Conservation (phyloP, 768 basidiomycete species). For the Leccinum arenicola region DNA sequence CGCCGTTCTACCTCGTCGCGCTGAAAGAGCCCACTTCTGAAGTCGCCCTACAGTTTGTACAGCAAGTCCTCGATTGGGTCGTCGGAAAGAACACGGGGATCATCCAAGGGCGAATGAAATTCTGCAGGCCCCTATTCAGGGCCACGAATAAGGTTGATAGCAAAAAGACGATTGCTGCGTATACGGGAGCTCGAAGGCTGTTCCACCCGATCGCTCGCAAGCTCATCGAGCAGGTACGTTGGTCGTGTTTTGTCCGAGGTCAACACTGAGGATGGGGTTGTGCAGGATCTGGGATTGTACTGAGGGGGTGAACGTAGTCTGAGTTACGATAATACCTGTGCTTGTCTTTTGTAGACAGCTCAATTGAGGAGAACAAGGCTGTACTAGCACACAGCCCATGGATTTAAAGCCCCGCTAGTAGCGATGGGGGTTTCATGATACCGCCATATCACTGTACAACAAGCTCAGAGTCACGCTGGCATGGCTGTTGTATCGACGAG, state of each 20-base stretch:
- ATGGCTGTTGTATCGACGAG: neutral
- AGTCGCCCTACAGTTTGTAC: conserved; percentile 32
- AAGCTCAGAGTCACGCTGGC: neutral
- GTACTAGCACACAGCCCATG: neutral
- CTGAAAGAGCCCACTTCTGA: conserved; percentile 36
- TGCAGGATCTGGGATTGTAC: conserved; percentile 26
- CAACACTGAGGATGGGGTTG: neutral
- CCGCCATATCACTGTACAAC: too few species aligned
- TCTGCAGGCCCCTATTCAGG: conserved; percentile 48
- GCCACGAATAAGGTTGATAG: conserved; percentile 37
- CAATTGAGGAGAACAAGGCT: neutral
- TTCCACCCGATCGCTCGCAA: conserved; percentile 54
- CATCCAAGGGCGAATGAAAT: conserved; percentile 55
- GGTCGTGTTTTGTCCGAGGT: too few species aligned
- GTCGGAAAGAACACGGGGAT: conserved; percentile 39
- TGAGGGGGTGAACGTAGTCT: neutral
- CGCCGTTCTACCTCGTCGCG: conserved; percentile 50
- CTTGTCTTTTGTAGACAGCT: neutral
- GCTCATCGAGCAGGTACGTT: conserved; percentile 47
- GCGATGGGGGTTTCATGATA: too few species aligned
- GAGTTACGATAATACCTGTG: neutral
- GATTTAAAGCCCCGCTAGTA: neutral
- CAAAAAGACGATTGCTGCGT: conserved; percentile 36
- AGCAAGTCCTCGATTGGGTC: conserved; percentile 46
- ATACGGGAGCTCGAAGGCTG: conserved; percentile 27